Evolutionary conservation across 2,329 filamentous ascomycete species (phyloP).

Genomic region (Stemphylium beticola): DNA sequence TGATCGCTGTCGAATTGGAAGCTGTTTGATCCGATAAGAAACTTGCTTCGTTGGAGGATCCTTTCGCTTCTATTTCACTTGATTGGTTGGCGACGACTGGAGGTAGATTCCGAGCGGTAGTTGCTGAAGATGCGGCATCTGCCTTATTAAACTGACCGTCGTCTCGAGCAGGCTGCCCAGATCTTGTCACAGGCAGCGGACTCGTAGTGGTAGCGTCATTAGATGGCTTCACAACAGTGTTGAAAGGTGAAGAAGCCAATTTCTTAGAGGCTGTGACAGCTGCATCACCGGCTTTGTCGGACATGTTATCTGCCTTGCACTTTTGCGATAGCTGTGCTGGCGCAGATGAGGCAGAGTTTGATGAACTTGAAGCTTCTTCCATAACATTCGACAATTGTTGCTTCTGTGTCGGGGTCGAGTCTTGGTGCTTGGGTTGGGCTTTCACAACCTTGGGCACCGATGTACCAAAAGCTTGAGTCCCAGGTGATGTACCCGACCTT

Average conservation of each 20-base stretch:
- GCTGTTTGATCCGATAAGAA: no score
- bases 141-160: no score
- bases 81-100: no score
- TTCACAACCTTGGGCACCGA: background rate
- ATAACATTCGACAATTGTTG: background rate
- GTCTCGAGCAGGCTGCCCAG: no score
- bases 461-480: background rate
- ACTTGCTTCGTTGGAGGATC: no score
- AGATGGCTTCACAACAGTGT: background rate
- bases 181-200: no score
- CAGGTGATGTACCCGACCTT: background rate
- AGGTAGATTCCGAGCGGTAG: no score
- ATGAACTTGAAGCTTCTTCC: background rate
- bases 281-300: background rate
- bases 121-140: no score
- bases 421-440: background rate
- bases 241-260: background rate
- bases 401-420: background rate
- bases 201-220: no score
- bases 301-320: background rate
- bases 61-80: no score
- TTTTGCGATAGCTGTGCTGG: background rate
- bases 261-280: background rate
- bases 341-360: no score
- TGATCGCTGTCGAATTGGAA: no score